Percentiles rank a stretch among this genome's conserved stretches.
Conservation (phyloP, 148 eudicot species). For the Nyssa sinensis region DNA sequence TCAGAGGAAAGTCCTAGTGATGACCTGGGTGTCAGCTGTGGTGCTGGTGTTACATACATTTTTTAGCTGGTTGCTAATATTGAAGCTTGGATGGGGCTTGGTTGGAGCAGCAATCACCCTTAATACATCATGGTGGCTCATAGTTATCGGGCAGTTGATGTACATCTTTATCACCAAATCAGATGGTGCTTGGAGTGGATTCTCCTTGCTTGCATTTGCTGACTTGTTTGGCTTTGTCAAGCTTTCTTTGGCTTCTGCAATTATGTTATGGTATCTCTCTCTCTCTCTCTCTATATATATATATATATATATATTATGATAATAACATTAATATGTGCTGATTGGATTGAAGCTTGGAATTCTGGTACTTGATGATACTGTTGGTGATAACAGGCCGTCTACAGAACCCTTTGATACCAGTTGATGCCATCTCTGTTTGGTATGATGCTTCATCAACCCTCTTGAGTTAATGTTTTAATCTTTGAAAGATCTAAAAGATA, state of each 20-base stretch:
- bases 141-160: conserved; percentile 50
- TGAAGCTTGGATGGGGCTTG: conserved; percentile 63
- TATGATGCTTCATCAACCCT: conserved; percentile 16
- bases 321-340: background rate
- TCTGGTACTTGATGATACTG: conserved; percentile 77
- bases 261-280: conserved; percentile 63
- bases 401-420: conserved; percentile 58
- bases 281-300: background rate
- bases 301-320: background rate
- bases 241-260: conserved; percentile 80
- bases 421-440: conserved; percentile 75
- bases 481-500: background rate
- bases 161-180: conserved; percentile 63
- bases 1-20: conserved; percentile 69
- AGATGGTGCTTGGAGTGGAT: conserved; percentile 82
- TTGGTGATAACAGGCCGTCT: conserved; percentile 67
- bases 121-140: conserved; percentile 75
- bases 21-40: conserved; percentile 51
- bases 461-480: background rate
- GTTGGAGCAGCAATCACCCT: conserved; percentile 69
- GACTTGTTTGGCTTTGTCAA: conserved; percentile 72
- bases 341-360: conserved; percentile 69
- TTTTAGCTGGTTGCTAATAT: conserved; percentile 67
- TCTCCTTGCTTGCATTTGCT: conserved; percentile 63
- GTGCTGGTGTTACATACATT: conserved; percentile 55